Conservation (phyloP, 2,329 filamentous ascomycete genomes). For the Diaporthe citriasiana region DNA sequence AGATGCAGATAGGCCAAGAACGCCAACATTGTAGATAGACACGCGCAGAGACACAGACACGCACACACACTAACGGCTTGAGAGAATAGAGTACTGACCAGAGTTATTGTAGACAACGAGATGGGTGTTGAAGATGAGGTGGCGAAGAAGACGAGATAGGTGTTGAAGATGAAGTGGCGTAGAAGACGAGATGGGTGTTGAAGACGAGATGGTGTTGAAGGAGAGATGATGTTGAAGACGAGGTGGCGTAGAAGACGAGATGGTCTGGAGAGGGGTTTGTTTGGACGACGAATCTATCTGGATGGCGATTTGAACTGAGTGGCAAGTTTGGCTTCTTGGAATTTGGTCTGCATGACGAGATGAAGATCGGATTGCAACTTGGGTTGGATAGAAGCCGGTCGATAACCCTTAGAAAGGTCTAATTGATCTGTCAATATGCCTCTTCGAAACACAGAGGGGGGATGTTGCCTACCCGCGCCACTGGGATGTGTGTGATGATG, state of each 20-base stretch:
- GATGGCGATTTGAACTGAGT: slow-evolving; percentile 4
- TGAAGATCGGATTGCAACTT: not conserved
- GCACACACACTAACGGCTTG: slow-evolving; percentile 21
- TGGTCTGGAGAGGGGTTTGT: slow-evolving; percentile 10
- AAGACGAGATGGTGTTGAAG: not conserved
- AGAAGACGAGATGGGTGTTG: not conserved
- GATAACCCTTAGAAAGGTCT: not conserved
- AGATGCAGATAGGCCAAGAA: slow-evolving; percentile 11
- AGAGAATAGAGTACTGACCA: slow-evolving; percentile 10
- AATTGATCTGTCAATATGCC: slow-evolving; percentile 5
- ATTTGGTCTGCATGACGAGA: slow-evolving; percentile 9
- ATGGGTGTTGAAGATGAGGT: not conserved
- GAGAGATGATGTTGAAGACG: not conserved
- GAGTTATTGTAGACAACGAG: not conserved
- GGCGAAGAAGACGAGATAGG: not conserved
- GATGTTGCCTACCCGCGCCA: not conserved
- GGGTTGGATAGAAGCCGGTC: not conserved
- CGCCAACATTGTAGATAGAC: slow-evolving; percentile 1
- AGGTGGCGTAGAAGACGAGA: slow-evolving; percentile 1
- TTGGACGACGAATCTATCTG: not conserved
- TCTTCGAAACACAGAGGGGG: not conserved
- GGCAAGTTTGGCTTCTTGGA: not conserved
- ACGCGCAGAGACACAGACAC: slow-evolving; percentile 3
- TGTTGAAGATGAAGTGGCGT: not conserved
- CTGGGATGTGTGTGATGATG: not conserved